Evolutionary conservation across 345 rosid genomes (phyloP).

Genomic region (Luvunga scandens): DNA sequence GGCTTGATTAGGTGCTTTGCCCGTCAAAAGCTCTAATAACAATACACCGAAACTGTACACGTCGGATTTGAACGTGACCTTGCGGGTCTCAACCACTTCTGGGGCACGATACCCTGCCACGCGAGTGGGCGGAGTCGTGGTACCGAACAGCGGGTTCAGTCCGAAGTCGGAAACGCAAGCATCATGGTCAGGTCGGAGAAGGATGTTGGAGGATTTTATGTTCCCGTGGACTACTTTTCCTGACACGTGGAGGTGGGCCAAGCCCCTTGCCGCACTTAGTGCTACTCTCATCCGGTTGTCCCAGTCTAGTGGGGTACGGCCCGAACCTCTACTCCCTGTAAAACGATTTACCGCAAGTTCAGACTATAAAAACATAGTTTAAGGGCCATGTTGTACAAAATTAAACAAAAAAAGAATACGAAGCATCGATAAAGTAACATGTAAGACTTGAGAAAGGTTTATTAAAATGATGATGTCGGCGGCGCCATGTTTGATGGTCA

Average conservation of each 20-base stretch:
- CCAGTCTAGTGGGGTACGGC: slow-evolving; percentile 92
- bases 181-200: slow-evolving; percentile 71
- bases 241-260: slow-evolving; percentile 66
- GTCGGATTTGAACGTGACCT: slow-evolving; percentile 76
- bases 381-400: background rate
- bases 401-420: background rate
- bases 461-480: slow-evolving; percentile 26
- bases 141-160: slow-evolving; percentile 74
- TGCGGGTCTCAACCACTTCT: slow-evolving; percentile 74
- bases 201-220: slow-evolving; percentile 85
- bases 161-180: slow-evolving; percentile 73
- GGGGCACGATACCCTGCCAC: slow-evolving; percentile 96
- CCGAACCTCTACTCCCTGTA: slow-evolving; percentile 90
- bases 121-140: slow-evolving; percentile 56
- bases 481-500: slow-evolving; percentile 18
- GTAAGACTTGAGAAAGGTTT: background rate
- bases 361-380: background rate
- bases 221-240: slow-evolving; percentile 84
- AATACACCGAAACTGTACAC: slow-evolving; percentile 95
- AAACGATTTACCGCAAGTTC: slow-evolving; percentile 5
- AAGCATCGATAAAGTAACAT: background rate
- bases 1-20: slow-evolving; percentile 93
- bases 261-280: slow-evolving; percentile 65
- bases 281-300: slow-evolving; percentile 82
- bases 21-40: slow-evolving; percentile 77